Evolutionary conservation across 108 stramenopile genomes (phyloP), one percentile per base, ranked within the genome.

Genomic region (Stephanodiscus minutulus): DNA sequence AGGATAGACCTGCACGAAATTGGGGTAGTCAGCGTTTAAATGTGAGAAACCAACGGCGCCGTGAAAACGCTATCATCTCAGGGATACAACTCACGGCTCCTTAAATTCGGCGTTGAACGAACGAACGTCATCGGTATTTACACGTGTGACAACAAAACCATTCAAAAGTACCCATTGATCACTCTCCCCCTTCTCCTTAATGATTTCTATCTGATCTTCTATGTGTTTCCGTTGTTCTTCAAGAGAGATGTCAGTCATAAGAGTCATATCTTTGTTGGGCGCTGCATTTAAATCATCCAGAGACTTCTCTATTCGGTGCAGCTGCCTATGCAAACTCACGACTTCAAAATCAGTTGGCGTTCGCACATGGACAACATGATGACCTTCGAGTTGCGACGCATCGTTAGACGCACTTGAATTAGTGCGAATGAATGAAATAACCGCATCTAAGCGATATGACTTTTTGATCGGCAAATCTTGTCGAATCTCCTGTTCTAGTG

Each of bases 121-220:
- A n/a, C 87, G 61, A 22, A 86, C 96, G 76, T 94, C 93, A 47
- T 88, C 87, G 21, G 84, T 2, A 37, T 37, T n/a, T 69, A 9
- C 74, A 43, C 5, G 85, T 81, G 12, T 84, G 5, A 91, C 89
- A 41, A 84, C 71, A 61, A 88, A 93, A 20, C 93, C 90, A 76
- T 96, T 96, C 66, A 87, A 77, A 8, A 91, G 80, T 57, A 94
- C 28, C 96, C 96, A 96, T 17, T 81, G 74, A 47, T 70, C 72
- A 21, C 43, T 61, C 33, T 70, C 46, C 22, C 39, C 55, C 21
- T 57, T 63, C 22, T 50, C 50, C 15, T 72, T 52, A 1, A 63
- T 3, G 21, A 60, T 59, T 18, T 47, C 22, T 15, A 72, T 69
- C 60, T 85, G 65, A 29, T 85, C 70, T 68, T 53, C 28, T n/a